These are phyloP conservation scores for Effrenium voratum DNA, from an alignment of 73 alveolate species.

Conservation along the genomic window DNA sequence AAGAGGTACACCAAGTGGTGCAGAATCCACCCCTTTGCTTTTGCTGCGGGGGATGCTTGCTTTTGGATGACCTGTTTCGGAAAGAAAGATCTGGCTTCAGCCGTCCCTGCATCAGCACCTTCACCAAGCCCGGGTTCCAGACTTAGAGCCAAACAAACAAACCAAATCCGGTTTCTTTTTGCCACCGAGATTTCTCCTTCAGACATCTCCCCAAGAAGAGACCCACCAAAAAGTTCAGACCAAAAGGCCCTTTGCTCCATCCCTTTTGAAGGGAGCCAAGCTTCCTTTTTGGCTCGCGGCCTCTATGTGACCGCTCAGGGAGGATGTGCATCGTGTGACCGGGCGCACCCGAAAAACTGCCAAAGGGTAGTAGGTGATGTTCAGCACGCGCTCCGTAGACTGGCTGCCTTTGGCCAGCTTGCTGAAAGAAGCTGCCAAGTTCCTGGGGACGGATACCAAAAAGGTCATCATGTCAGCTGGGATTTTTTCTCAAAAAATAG, in stretches of 20 bases:
- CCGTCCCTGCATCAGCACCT: too few species aligned
- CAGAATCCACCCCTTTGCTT: too few species aligned
- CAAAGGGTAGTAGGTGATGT: constrained; percentile 99
- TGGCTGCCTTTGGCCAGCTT: constrained; percentile 50
- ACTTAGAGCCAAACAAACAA: too few species aligned
- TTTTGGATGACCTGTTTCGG: too few species aligned
- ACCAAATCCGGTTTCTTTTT: neutral
- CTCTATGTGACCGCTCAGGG: constrained; percentile 99
- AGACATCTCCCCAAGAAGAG: neutral
- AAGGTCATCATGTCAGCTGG: too few species aligned
- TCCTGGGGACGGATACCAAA: too few species aligned
- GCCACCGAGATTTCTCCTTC: neutral
- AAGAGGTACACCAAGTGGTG: too few species aligned
- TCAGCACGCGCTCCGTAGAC: constrained; percentile 95
- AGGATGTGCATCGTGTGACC: constrained; percentile 99
- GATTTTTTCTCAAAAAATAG: too few species aligned
- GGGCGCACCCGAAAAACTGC: constrained; percentile 99
- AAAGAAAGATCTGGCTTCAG: too few species aligned
- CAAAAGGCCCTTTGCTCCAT: too few species aligned
- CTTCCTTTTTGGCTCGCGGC: constrained; percentile 95
- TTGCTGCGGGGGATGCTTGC: too few species aligned
- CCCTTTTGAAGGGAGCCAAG: constrained; percentile 77
- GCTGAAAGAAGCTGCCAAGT: constrained; percentile 77
- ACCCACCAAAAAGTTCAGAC: neutral
- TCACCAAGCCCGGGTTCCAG: too few species aligned